Evolutionary conservation across 495 filamentous ascomycete genomes (phyloP).

Genomic region (Penicillium samsonianum): DNA sequence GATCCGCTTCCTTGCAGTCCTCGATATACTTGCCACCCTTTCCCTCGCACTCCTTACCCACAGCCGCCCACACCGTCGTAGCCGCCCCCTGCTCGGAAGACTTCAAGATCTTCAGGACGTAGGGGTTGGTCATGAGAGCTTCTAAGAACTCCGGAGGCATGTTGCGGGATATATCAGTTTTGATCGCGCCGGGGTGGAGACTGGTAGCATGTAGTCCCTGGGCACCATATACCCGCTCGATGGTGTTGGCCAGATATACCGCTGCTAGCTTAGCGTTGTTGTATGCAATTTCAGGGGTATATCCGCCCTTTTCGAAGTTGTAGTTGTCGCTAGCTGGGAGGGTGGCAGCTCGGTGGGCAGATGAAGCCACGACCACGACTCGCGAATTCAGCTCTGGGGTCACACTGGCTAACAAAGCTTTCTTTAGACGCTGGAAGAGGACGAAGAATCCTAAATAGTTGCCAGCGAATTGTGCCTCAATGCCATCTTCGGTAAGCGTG

Average conservation of each 20-base stretch:
- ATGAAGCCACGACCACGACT: slow-evolving; percentile 44
- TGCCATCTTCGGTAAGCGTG: slow-evolving; percentile 41
- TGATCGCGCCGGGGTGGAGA: slow-evolving; percentile 39
- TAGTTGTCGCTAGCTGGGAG: slow-evolving; percentile 28
- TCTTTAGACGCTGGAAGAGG: slow-evolving; percentile 49
- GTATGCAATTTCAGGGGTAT: slow-evolving; percentile 34
- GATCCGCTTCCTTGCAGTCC: slow-evolving; percentile 26
- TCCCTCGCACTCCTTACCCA: slow-evolving; percentile 35
- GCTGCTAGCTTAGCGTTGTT: slow-evolving; percentile 37
- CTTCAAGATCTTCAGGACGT: slow-evolving; percentile 34
- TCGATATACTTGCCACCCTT: slow-evolving; percentile 48
- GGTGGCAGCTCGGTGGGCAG: slow-evolving; percentile 30
- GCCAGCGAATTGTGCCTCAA: slow-evolving; percentile 48
- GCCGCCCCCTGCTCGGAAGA: slow-evolving; percentile 35
- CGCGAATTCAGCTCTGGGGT: slow-evolving; percentile 41
- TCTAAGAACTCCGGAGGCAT: slow-evolving; percentile 17
- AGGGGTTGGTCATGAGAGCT: slow-evolving; percentile 15
- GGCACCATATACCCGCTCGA: slow-evolving; percentile 40
- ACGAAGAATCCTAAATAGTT: slow-evolving; percentile 55
- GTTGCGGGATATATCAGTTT: slow-evolving; percentile 1
- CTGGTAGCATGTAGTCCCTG: slow-evolving; percentile 39
- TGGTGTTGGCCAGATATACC: slow-evolving; percentile 42
- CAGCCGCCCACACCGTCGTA: slow-evolving; percentile 47
- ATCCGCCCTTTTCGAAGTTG: slow-evolving; percentile 29
- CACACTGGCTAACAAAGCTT: slow-evolving; percentile 40